Conservation (phyloP, 305 asterid genomes). For the Fraxinus baroniana region DNA sequence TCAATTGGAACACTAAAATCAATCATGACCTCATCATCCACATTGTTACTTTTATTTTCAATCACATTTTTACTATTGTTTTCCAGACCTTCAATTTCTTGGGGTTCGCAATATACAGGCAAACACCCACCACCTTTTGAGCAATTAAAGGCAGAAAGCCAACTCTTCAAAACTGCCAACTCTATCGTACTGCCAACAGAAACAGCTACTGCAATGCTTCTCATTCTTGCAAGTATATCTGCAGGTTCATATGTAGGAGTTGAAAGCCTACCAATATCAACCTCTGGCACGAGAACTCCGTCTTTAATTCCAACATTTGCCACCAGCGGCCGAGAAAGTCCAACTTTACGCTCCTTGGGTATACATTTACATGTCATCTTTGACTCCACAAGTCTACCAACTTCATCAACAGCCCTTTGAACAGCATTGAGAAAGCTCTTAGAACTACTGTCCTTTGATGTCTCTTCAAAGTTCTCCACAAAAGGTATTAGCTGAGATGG, state of each 20-base stretch:
- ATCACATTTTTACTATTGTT: constrained; percentile 24
- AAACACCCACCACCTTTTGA: constrained; percentile 37
- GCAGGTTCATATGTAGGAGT: constrained; percentile 39
- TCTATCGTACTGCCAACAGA: constrained; percentile 41
- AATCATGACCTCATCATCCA: constrained; percentile 10
- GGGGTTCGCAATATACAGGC: constrained; percentile 37
- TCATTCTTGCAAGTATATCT: constrained; percentile 38
- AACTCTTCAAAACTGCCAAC: constrained; percentile 46
- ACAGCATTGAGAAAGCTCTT: constrained; percentile 41
- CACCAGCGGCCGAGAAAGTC: constrained; percentile 37
- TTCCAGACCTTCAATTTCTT: constrained; percentile 63
- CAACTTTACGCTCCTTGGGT: constrained; percentile 28
- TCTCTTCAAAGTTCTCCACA: constrained; percentile 35
- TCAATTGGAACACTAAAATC: constrained; percentile 39
- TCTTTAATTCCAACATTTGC: constrained; percentile 50
- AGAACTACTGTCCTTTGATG: constrained; percentile 32
- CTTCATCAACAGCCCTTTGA: constrained; percentile 42
- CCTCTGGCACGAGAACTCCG: constrained; percentile 57
- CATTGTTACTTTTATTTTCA: background rate
- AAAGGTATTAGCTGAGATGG: constrained; percentile 54
- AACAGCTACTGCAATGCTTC: constrained; percentile 23
- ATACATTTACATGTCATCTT: constrained; percentile 44
- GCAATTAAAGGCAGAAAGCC: constrained; percentile 61
- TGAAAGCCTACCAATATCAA: constrained; percentile 39
- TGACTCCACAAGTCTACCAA: constrained; percentile 41